Conservation (phyloP, 2,329 filamentous ascomycete genomes). For the Talaromyces sp. region DNA sequence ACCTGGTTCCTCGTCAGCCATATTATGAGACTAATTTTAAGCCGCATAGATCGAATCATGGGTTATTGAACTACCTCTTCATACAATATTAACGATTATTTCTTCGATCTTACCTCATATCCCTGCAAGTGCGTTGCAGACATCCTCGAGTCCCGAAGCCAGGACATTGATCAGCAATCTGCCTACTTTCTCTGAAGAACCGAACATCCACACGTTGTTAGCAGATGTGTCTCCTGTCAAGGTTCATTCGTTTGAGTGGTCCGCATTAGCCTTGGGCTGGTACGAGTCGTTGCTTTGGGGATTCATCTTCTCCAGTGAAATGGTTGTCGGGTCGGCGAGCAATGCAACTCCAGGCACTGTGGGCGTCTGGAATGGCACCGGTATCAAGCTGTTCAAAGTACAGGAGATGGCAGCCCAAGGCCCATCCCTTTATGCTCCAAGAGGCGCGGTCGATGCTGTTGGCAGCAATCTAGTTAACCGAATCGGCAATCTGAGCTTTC, state of each 20-base stretch:
- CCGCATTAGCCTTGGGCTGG: conserved; percentile 83
- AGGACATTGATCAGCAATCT: conserved; percentile 39
- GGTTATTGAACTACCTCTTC: conserved; percentile 85
- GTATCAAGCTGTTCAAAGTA: conserved; percentile 81
- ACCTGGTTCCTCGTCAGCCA: neutral
- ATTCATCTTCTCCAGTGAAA: conserved; percentile 84
- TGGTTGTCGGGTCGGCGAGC: conserved; percentile 53
- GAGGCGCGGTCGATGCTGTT: conserved; percentile 88
- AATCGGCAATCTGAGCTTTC: conserved; percentile 74
- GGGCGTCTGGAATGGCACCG: conserved; percentile 90
- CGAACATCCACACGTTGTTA: conserved; percentile 62
- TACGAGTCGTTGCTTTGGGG: conserved; percentile 94
- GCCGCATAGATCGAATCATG: conserved; percentile 70
- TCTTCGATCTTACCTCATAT: conserved; percentile 50
- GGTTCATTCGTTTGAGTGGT: conserved; percentile 93
- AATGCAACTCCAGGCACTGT: conserved; percentile 69
- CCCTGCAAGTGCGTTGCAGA: conserved; percentile 44
- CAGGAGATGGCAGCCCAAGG: conserved; percentile 77
- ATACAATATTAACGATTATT: conserved; percentile 76
- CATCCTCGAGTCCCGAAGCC: conserved; percentile 33
- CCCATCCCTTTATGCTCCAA: conserved; percentile 74
- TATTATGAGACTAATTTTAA: conserved; percentile 14
- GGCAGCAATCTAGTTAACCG: conserved; percentile 83
- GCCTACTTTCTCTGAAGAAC: conserved; percentile 39
- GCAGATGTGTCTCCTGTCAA: conserved; percentile 65